Conservation (phyloP, 2,329 filamentous ascomycete genomes). For the Pseudogymnoascus sp. region DNA sequence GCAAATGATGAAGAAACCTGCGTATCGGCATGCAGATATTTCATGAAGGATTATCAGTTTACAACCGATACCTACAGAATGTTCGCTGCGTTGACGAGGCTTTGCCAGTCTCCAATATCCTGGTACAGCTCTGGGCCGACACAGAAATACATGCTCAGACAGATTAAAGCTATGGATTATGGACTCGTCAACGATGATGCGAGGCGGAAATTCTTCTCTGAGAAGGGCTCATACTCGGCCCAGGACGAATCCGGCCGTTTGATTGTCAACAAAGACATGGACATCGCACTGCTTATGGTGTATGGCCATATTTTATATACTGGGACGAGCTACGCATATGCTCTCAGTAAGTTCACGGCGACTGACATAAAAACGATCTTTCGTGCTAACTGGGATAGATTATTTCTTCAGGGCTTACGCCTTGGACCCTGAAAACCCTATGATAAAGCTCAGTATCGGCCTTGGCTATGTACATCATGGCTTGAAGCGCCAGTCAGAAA, state of each 20-base stretch:
- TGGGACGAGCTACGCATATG: constrained; percentile 73
- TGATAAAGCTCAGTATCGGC: constrained; percentile 73
- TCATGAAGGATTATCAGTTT: constrained; percentile 76
- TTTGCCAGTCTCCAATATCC: constrained; percentile 63
- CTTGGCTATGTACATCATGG: constrained; percentile 82
- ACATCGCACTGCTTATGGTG: constrained; percentile 74
- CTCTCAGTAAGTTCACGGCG: constrained; percentile 51
- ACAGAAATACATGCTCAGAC: constrained; percentile 85
- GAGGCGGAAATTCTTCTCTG: constrained; percentile 36
- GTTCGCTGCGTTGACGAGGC: constrained; percentile 67
- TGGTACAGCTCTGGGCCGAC: constrained; percentile 75
- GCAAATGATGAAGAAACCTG: constrained; percentile 73
- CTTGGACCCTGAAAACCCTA: constrained; percentile 66
- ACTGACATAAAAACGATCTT: background rate
- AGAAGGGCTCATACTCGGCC: constrained; percentile 34
- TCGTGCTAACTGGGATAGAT: constrained; percentile 35
- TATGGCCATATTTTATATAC: constrained; percentile 87
- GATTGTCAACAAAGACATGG: constrained; percentile 40
- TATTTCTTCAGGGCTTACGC: constrained; percentile 77
- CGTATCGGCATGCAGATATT: constrained; percentile 65
- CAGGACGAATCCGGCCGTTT: constrained; percentile 29
- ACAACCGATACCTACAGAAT: constrained; percentile 77
- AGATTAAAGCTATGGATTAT: constrained; percentile 84
- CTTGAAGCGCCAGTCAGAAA: constrained; percentile 82
- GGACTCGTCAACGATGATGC: constrained; percentile 47